Evolutionary conservation across 768 basidiomycete species (phyloP), one percentile per base, ranked within the genome.

Genomic region (Lyophyllum semitale): DNA sequence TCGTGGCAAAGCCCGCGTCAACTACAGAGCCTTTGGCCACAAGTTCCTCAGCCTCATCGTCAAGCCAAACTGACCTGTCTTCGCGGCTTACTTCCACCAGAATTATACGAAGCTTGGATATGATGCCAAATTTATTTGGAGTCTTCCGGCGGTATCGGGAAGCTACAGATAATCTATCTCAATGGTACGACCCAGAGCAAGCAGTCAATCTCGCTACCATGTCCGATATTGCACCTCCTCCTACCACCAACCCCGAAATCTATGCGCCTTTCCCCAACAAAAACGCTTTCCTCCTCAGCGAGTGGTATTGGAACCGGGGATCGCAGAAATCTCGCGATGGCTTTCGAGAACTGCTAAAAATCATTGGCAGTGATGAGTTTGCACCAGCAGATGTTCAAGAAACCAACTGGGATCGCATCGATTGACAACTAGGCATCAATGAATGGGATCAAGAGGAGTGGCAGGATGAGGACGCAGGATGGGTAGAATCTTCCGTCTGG

Each of bases 271-370:
- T 54, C 43, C 61, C 63, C 15, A 65, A 61, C 27, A 25, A 53
- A 25, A 56, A 15, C 7, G 51, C 59, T 2, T 65, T 63, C 30
- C 33, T 30, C 11, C 43, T 62, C 8, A 59, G 59, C 0, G 41
- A 65, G 9, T 67, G 62, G 64, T 62, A 53, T 50, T 67, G 64
- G 60, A 56, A 57, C 12, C 25, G 48, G 8, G 53, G 63, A 5
- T 32, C 33, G 15, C 62, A 63, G 29, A 65, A 67, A 41, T 65
- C 62, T 1, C 55, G 59, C 22, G 27, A 44, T 35, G 54, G 40
- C 51, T 65, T 63, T 53, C 41, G 51, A 20, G 18, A 38, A 4
- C 56, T 63, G 20, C 6, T 63, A 0, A 20, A 40, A n/a, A 61
- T 63, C 9, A 29, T 63, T 3, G 35, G 26, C 15, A 17, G 47